Evolutionary conservation across 768 basidiomycete genomes (phyloP).

Genomic region (Zangia roseola): DNA sequence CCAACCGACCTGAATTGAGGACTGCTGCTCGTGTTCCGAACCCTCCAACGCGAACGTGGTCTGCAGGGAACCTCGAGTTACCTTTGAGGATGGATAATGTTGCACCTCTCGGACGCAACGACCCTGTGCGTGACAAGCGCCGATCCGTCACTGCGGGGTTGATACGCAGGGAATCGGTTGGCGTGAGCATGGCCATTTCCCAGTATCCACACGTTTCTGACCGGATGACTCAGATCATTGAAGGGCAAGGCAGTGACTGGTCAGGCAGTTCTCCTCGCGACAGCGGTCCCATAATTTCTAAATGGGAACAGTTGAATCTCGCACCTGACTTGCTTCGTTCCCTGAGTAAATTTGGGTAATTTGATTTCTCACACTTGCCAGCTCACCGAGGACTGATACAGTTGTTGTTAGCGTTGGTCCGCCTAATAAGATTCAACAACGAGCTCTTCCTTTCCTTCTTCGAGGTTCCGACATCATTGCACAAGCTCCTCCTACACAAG

Average conservation of each 20-base stretch:
- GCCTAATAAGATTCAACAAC: slow-evolving; percentile 98
- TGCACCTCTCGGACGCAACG: slow-evolving; percentile 36
- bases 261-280: slow-evolving; percentile 58
- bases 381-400: slow-evolving; percentile 15
- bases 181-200: slow-evolving; percentile 48
- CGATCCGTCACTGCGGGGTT: slow-evolving; percentile 64
- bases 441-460: slow-evolving; percentile 92
- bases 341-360: slow-evolving; percentile 91
- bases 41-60: slow-evolving; percentile 80
- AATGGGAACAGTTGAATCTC: slow-evolving; percentile 92
- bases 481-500: slow-evolving; percentile 97
- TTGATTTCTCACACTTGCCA: slow-evolving; percentile 12
- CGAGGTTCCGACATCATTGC: slow-evolving; percentile 96
- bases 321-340: slow-evolving; percentile 86
- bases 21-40: slow-evolving; percentile 60
- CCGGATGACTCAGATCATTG: slow-evolving; percentile 44
- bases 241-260: slow-evolving; percentile 57
- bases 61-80: slow-evolving; percentile 75
- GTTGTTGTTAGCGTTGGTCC: slow-evolving; percentile 75
- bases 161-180: slow-evolving; percentile 71
- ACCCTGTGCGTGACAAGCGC: slow-evolving; percentile 61
- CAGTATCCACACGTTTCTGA: slow-evolving; percentile 12
- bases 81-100: slow-evolving; percentile 54
- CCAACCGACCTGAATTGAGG: slow-evolving; percentile 65
- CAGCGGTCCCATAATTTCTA: slow-evolving; percentile 78